Percentiles rank a stretch among this genome's conserved stretches.
Conservation (phyloP, 2,329 filamentous ascomycete genomes). For the Pseudophaeomoniella oleicola region DNA sequence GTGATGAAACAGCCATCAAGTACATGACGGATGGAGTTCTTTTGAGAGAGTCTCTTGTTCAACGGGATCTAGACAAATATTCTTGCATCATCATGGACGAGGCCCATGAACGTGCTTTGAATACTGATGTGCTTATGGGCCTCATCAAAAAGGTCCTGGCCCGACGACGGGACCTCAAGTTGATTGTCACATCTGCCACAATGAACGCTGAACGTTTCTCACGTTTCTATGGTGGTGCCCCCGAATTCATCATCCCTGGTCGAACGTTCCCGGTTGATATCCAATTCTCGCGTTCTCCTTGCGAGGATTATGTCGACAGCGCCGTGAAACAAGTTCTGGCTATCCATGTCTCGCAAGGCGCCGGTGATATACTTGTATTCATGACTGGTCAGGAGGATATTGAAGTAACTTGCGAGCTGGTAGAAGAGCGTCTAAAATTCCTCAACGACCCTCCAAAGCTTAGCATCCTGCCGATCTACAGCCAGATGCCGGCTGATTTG, state of each 20-base stretch:
- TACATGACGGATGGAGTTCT: conserved; percentile 99
- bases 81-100: conserved; percentile 99
- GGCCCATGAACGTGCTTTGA: conserved; percentile 88
- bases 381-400: conserved; percentile 99
- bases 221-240: conserved; percentile 88
- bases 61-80: conserved; percentile 86
- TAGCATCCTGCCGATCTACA: conserved; percentile 93
- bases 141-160: conserved; percentile 94
- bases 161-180: conserved; percentile 74
- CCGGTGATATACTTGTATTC: conserved; percentile 91
- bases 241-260: conserved; percentile 91
- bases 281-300: conserved; percentile 85
- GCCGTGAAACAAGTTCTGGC: conserved; percentile 90
- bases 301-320: conserved; percentile 95
- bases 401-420: conserved; percentile 84
- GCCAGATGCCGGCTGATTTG: conserved; percentile 95
- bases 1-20: conserved; percentile 88
- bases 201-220: conserved; percentile 98
- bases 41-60: conserved; percentile 80
- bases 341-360: conserved; percentile 88
- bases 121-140: conserved; percentile 95
- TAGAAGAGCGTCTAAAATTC: conserved; percentile 73
- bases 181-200: conserved; percentile 95
- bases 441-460: conserved; percentile 91
- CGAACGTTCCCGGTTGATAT: conserved; percentile 95